phyloP scores from a whole-genome alignment of 768 basidiomycete genomes.

The Sporobolomyces phaffii region DNA sequence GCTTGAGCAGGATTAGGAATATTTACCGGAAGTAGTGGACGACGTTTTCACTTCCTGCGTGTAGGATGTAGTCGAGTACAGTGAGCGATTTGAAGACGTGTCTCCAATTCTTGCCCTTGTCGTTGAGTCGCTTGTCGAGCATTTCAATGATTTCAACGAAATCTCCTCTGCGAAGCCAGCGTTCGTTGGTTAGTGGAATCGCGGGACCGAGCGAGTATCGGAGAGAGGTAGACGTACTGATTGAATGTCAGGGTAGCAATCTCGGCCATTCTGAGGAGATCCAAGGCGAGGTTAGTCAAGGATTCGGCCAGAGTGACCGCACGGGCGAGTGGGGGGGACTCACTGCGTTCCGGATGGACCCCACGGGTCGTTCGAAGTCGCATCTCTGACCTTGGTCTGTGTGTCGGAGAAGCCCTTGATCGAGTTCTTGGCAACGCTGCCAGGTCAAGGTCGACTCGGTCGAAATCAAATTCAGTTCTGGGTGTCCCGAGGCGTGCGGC shows the following conservation, averaged over 20 bases:
- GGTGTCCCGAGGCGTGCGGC: not conserved
- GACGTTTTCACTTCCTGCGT: slow-evolving; percentile 95
- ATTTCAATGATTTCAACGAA: slow-evolving; percentile 99
- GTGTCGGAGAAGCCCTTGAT: slow-evolving; percentile 73
- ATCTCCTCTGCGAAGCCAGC: slow-evolving; percentile 60
- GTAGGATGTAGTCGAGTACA: slow-evolving; percentile 88
- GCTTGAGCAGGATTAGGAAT: not conserved
- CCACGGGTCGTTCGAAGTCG: slow-evolving; percentile 65
- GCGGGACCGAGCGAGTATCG: not conserved
- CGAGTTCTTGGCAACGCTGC: slow-evolving; percentile 40
- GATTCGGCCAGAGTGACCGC: not conserved
- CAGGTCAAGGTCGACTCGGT: not conserved
- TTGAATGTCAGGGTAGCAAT: slow-evolving; percentile 94
- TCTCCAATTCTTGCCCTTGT: slow-evolving; percentile 99
- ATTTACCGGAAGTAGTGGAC: slow-evolving; percentile 75
- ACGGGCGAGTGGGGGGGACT: not conserved
- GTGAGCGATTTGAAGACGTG: slow-evolving; percentile 99
- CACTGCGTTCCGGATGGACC: slow-evolving; percentile 79
- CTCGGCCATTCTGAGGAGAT: slow-evolving; percentile 71
- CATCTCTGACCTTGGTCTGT: slow-evolving; percentile 85
- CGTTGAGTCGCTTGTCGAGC: slow-evolving; percentile 94
- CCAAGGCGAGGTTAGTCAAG: not conserved
- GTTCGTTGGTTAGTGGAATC: not conserved
- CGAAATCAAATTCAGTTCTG: not conserved
- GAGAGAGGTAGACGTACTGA: slow-evolving; percentile 60